phyloP scores from a whole-genome alignment of 208 protist species.

The Trypanosoma caninum region DNA sequence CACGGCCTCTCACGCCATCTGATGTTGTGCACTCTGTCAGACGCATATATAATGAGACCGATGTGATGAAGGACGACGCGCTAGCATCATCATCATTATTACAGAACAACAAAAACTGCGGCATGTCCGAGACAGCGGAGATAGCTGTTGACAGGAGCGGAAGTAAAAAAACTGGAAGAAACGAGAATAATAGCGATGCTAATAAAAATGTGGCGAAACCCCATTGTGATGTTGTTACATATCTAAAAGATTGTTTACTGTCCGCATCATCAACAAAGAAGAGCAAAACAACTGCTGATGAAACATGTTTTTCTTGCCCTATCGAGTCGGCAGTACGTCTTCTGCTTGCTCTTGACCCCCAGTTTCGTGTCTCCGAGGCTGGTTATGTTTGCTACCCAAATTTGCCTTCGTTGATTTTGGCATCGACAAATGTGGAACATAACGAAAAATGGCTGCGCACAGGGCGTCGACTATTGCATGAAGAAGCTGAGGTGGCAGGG shows the following conservation, averaged over 20 bases:
- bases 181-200: too few relatives aligned
- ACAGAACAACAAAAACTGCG: neutral
- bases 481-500: too few relatives aligned
- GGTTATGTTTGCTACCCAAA: conserved; percentile 57
- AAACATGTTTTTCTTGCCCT: neutral
- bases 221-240: too few relatives aligned
- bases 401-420: conserved; percentile 46
- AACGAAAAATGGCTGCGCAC: conserved; percentile 10
- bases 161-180: neutral
- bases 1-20: conserved; percentile 31
- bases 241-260: conserved; percentile 1
- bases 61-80: too few relatives aligned
- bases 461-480: conserved; percentile 1
- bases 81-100: neutral
- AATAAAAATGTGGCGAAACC: too few relatives aligned
- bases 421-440: conserved; percentile 16
- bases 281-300: neutral
- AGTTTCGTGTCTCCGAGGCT: conserved; percentile 47
- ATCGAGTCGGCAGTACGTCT: conserved; percentile 38
- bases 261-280: neutral
- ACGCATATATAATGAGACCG: neutral
- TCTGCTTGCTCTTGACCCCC: conserved; percentile 48
- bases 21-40: conserved; percentile 17
- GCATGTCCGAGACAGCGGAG: neutral
- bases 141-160: neutral